Conservation (phyloP, 371 early-diverging fungal species). For the Actinomucor elegans region DNA sequence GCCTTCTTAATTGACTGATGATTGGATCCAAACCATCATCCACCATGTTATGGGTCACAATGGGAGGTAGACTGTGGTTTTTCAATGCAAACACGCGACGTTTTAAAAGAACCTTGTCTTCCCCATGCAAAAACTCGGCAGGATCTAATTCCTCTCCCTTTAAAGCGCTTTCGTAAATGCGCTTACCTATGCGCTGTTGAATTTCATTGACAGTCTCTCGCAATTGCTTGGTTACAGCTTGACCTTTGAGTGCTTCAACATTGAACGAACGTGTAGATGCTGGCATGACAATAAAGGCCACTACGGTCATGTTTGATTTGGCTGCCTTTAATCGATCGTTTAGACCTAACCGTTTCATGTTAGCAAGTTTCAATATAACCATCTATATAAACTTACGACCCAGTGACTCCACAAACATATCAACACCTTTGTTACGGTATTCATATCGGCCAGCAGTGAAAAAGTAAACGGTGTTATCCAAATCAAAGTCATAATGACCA, state of each 20-base stretch:
- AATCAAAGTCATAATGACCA: constrained; percentile 92
- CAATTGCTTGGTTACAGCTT: constrained; percentile 96
- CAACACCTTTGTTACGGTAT: constrained; percentile 95
- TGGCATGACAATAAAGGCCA: constrained; percentile 94
- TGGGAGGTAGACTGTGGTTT: constrained; percentile 85
- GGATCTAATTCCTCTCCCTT: constrained; percentile 55
- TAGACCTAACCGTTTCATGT: constrained; percentile 57
- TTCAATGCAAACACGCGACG: constrained; percentile 91
- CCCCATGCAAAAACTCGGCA: constrained; percentile 70
- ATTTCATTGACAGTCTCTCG: constrained; percentile 90
- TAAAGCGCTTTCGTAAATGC: constrained; percentile 83
- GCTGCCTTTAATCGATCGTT: constrained; percentile 85
- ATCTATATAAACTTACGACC: constrained; percentile 68
- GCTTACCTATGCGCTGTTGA: constrained; percentile 82
- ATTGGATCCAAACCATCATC: constrained; percentile 88
- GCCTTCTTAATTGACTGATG: constrained; percentile 75
- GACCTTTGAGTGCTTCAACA: constrained; percentile 96
- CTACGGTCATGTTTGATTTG: constrained; percentile 87
- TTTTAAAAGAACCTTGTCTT: constrained; percentile 88
- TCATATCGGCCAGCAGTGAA: constrained; percentile 98
- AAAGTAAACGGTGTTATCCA: constrained; percentile 95
- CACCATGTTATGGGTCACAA: constrained; percentile 96
- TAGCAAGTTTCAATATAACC: too few relatives aligned
- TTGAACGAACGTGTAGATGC: constrained; percentile 88
- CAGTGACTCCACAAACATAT: constrained; percentile 94